Base-by-base conservation (phyloP, 1,284 basidiomycete species). In the Sphaerobolus stellatus region DNA sequence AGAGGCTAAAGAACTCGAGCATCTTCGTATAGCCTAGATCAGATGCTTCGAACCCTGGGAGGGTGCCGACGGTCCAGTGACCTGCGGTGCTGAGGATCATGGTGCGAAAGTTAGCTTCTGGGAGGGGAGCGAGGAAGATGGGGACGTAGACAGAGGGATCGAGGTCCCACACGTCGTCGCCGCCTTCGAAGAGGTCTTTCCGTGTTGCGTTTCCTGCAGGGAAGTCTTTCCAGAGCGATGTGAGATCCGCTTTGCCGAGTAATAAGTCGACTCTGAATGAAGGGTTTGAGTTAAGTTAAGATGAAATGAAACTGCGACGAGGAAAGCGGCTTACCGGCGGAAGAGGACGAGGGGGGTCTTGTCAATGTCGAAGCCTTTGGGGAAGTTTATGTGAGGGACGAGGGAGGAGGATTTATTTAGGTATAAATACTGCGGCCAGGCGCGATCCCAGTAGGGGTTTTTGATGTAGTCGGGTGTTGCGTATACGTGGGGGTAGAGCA, bases 61-160 rank as follows among this genome's bases (percentile, higher is more conserved):
- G 76, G 30, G 82, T 64, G 1, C 73, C 78, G 6, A 79, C 79
- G 2, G 82, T 85, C 84, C 84, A 87, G 63, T 87, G 84, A 1
- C 84, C 84, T 4, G 70, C 84, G 0, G 84, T 86, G 67, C 76
- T 83, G 25, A 80, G 75, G 56, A 87, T 62, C 63, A 87, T 68
- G 11, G 81, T 84, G 38, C 74, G 75, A 63, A 84, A 87, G 58
- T 81, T 80, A 4, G 66, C 74, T 24, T 72, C 62, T 1, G 80
- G 80, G 0, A 74, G 67, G 1, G 78, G 72, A 1, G 70, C 63
- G 4, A 77, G 68, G 66, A 86, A 79, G n/a, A 76, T 59, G 31
- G 71, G 63, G 60, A 84, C 70, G 66, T 84, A 85, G 48, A 80
- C 76, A 0, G 67, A 62, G 3, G 81, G 76, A 1, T 77, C 71